These are phyloP conservation scores for Clonostachys byssicola DNA, from an alignment of 2,329 filamentous ascomycete species.

Conservation along the genomic window DNA sequence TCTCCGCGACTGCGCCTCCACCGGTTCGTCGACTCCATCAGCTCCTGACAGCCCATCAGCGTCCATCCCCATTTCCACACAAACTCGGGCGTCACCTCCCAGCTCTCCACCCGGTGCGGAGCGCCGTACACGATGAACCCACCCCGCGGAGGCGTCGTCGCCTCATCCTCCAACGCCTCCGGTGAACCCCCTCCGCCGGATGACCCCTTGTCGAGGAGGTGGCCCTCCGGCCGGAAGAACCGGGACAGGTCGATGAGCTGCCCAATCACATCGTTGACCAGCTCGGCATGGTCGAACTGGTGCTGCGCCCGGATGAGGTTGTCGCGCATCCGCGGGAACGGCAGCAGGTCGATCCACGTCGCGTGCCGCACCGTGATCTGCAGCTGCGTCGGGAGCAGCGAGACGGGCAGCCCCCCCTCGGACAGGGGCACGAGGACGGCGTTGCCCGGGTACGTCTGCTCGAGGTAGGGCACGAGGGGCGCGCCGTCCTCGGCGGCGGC, in stretches of 20 bases:
- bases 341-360: constrained; percentile 35
- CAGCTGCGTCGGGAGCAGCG: constrained; percentile 27
- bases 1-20: neutral
- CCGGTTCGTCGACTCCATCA: neutral
- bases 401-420: neutral
- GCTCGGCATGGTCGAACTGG: constrained; percentile 30
- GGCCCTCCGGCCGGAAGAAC: neutral
- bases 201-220: neutral
- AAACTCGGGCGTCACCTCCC: neutral
- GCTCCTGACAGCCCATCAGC: neutral
- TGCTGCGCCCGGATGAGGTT: constrained; percentile 26
- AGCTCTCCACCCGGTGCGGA: constrained; percentile 5
- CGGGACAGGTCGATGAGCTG: neutral
- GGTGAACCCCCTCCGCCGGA: neutral
- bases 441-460: neutral
- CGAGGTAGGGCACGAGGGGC: neutral
- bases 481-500: neutral
- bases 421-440: neutral
- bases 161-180: neutral
- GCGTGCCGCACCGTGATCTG: constrained; percentile 29
- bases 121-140: constrained; percentile 16
- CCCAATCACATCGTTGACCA: constrained; percentile 7
- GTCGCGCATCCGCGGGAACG: constrained; percentile 29
- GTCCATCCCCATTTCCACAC: neutral
- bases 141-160: constrained; percentile 1